These are phyloP conservation scores for Berberis thunbergii DNA, from an alignment of 164 flowering plant genomes.

Conservation along the genomic window DNA sequence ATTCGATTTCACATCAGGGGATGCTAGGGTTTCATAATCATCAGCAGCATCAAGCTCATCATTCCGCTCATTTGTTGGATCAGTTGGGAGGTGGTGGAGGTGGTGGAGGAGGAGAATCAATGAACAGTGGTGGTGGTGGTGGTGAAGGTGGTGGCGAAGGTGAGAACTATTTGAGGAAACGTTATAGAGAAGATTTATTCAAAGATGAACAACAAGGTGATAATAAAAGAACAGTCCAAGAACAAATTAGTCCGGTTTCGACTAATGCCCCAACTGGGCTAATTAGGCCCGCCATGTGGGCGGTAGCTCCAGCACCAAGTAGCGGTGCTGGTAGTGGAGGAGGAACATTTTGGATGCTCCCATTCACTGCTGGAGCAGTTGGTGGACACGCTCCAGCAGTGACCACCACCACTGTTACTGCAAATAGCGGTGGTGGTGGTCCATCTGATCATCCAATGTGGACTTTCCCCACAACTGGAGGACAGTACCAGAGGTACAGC, in stretches of 20 bases:
- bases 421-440: conserved; percentile 12
- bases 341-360: conserved; percentile 61
- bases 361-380: conserved; percentile 22
- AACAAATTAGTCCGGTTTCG: background rate
- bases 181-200: conserved; percentile 65
- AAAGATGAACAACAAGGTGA: conserved; percentile 40
- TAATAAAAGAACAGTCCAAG: conserved; percentile 1
- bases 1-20: conserved; percentile 20
- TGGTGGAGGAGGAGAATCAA: conserved; percentile 14
- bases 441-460: conserved; percentile 43
- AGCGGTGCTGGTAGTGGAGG: no score
- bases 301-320: conserved; percentile 46
- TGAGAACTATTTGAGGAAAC: conserved; percentile 46
- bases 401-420: background rate
- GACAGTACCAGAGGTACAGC: conserved; percentile 37
- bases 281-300: conserved; percentile 52
- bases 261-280: conserved; percentile 7
- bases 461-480: conserved; percentile 40
- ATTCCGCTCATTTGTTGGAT: background rate
- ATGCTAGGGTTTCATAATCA: conserved; percentile 45
- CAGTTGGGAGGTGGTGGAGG: background rate
- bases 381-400: background rate
- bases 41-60: background rate
- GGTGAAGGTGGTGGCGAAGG: conserved; percentile 15
- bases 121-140: conserved; percentile 3